Evolutionary conservation across 306 rosid genomes (phyloP), one percentile per base, ranked within the genome.

Genomic region (Pterocarpus santalinus): DNA sequence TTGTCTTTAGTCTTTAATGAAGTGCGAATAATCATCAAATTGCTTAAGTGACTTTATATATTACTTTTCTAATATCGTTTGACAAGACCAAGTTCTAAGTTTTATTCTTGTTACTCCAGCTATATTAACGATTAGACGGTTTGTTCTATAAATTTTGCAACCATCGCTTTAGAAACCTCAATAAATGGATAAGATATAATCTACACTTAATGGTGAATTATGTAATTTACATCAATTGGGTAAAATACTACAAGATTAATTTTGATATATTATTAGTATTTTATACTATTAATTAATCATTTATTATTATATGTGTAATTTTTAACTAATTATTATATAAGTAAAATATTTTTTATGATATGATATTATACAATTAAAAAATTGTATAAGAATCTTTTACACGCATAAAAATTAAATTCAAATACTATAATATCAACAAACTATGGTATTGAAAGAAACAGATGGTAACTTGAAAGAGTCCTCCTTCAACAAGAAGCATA

Each of bases 171-270:
- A 35, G 4, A 15, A 57, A 65, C 41, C 14, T n/a, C 69, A 36
- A n/a, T 36, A 65, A 65, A 65, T 36, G 41, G 69, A 65, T 65
- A 65, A 34, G 63, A 56, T 56, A 33, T 16, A 56, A 17, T 56
- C 12, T 56, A 6, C 17, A 56, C 3, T 56, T 56, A 33, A 56
- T 17, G 63, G 4, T 56, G 63, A 56, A 56, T 56, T 56, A 4
- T 17, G 63, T 56, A 56, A 16, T 36, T n/a, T 32, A 65, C 2
- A 38, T 65, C 51, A 35, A 34, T 6, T 38, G 72, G 33, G 35
- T 9, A 67, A 67, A 41, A 16, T 39, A 67, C 28, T 67, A 41
- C 28, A 22, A 22, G 28, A 22, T 22, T 22, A 22, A 22, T 22
- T 22, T 22, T 22, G 1, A 22, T 22, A 22, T 22, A 22, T 22